Evolutionary conservation across 2,329 filamentous ascomycete genomes (phyloP), one percentile per base, ranked within the genome.

Genomic region (Shiraia sp.): DNA sequence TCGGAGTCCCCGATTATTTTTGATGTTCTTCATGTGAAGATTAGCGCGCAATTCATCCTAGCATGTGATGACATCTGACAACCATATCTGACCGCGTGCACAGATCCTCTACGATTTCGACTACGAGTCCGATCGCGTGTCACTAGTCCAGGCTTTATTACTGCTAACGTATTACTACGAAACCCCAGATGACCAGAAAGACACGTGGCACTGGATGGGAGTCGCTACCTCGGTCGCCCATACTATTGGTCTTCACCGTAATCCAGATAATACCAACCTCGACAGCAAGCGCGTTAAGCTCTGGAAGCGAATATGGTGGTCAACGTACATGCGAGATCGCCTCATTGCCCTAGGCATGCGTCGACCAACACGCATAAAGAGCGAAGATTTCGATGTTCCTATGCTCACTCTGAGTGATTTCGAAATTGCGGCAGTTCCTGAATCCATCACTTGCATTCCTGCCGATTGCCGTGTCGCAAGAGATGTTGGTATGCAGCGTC

Each of bases 121-220:
- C 69, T 95, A 95, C 68, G 92, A 97, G 70, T 82, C 85, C 31
- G 91, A 96, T 68, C 87, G 91, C 36, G 85, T 96, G 43, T 83
- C 90, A 14, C 79, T 96, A 16, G 90, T 96, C 12, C 92, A 96
- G 70, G 86, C 88, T 4, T 77, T 96, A 15, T 77, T 96, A 16
- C 79, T 96, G 45, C 91, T 96, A 87, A 96, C 91, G 3, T 96
- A 95, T 68, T 97, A 92, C 87, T 96, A 96, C 68, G 91, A 96
- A 71, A 95, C 90, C 10, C 91, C 91, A 0, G 90, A 96, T 70
- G 92, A 96, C 66, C 90, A 96, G 65, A 96, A 96, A 70, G 92
- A 96, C 67, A 96, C 91, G 32, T 96, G 92, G 88, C 91, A 96
- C 66, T 96, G 91, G 92, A 95, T 96, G 88, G 92, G 92, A 13